These are phyloP conservation scores for Pyrenophora seminiperda DNA, from an alignment of 2,329 filamentous ascomycete genomes.

Conservation along the genomic window DNA sequence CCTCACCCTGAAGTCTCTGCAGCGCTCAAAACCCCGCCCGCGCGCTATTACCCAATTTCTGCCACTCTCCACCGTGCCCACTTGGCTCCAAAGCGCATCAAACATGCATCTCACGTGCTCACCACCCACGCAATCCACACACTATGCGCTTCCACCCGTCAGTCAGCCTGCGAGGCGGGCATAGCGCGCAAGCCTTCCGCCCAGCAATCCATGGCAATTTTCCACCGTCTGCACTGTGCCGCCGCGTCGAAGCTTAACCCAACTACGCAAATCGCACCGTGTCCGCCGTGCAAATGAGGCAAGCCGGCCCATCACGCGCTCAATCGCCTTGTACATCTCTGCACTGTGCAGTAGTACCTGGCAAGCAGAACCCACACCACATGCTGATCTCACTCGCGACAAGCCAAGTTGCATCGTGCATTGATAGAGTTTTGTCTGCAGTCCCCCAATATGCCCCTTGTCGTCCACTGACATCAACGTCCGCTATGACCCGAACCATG, in stretches of 20 bases:
- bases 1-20: slow-evolving; percentile 28
- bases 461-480: not conserved
- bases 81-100: not conserved
- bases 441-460: not conserved
- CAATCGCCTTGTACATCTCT: slow-evolving; percentile 45
- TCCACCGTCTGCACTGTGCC: slow-evolving; percentile 24
- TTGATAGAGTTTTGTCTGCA: not conserved
- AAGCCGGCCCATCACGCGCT: slow-evolving; percentile 42
- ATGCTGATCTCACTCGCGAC: slow-evolving; percentile 19
- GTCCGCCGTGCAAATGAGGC: slow-evolving; percentile 28
- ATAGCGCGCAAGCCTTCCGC: slow-evolving; percentile 28
- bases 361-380: slow-evolving; percentile 15
- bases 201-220: slow-evolving; percentile 26
- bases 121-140: not conserved
- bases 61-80: not conserved
- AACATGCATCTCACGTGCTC: not conserved
- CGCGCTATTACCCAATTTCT: slow-evolving; percentile 18
- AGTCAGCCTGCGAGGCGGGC: slow-evolving; percentile 7
- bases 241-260: slow-evolving; percentile 38
- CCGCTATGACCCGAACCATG: not conserved
- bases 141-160: not conserved
- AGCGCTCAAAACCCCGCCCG: slow-evolving; percentile 25
- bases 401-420: not conserved
- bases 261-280: slow-evolving; percentile 31
- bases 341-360: slow-evolving; percentile 14